Base-by-base conservation (phyloP, 2,329 filamentous ascomycete species). In the Fusarium circinatum region DNA sequence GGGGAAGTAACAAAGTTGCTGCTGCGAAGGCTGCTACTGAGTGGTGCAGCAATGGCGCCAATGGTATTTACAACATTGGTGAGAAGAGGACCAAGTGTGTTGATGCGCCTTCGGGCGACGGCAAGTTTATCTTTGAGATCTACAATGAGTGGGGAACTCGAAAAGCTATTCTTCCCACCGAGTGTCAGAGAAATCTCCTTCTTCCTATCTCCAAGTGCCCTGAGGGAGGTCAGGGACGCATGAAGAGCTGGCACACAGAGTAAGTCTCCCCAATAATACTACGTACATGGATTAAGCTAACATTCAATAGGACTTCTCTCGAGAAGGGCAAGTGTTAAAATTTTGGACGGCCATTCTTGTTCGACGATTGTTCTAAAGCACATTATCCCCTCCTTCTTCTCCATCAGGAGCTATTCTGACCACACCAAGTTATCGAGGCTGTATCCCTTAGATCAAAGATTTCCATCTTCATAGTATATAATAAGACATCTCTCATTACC, bases 1-100 rank as follows among this genome's bases (percentile, higher is more conserved):
- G 65, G 68, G 72, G 69, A 14, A 49, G 51, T 22, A 67, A 75
- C 65, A 59, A 67, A 28, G 24, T 28, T 9, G 62, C n/a, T 18
- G 73, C 42, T 3, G 32, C 41, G 0, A n/a, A 36, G 22, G 57
- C 60, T 28, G 62, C 65, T 0, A 22, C 4, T 1, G 44, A 66
- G 0, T 75, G 73, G 73, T 75, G 73, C 13, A 28, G 5, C 1
- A 55, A 64, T 5, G 65, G 41, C 0, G 70, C 39, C 2, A 36
- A 54, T 1, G 64, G 58, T 0, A 0, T 30, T 2, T 75, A 69
- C 6, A 36, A 36, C 0, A 9, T 38, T 9, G 55, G 34, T 1
- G 62, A 75, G 39, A 39, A 28, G 24, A 70, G 47, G 36, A 36
- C 36, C 1, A 66, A 36, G 9, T 75, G 73, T 12, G 30, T 70